Conservation (phyloP, 2,329 filamentous ascomycete species). For the Cladorrhinum sp. region DNA sequence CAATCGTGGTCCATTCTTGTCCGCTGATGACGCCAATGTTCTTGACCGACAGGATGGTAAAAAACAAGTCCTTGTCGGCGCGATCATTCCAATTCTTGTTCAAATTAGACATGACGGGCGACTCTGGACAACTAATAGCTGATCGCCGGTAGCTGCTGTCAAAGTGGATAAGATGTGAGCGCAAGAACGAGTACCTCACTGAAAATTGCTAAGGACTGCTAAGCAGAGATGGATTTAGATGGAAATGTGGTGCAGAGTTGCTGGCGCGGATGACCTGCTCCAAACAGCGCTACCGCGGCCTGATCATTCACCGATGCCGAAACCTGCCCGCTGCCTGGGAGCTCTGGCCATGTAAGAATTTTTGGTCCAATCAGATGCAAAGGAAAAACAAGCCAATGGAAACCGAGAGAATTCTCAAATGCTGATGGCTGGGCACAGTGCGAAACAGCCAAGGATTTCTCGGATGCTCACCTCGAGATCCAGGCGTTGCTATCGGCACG, state of each 20-base stretch:
- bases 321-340: not conserved
- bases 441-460: not conserved
- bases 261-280: slow-evolving; percentile 13
- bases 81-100: slow-evolving; percentile 61
- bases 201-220: slow-evolving; percentile 31
- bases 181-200: not conserved
- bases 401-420: not conserved
- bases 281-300: slow-evolving; percentile 20
- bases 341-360: not conserved
- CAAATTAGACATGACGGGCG: slow-evolving; percentile 36
- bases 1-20: slow-evolving; percentile 60
- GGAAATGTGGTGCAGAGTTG: slow-evolving; percentile 3
- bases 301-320: slow-evolving; percentile 22
- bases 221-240: slow-evolving; percentile 26
- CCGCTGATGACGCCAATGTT: slow-evolving; percentile 63
- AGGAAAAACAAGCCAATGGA: not conserved
- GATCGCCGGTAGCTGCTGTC: slow-evolving; percentile 9
- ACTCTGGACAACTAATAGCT: slow-evolving; percentile 3
- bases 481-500: not conserved
- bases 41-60: slow-evolving; percentile 60
- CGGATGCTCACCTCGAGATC: not conserved
- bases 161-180: slow-evolving; percentile 20
- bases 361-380: not conserved
- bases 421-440: not conserved
- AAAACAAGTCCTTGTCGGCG: slow-evolving; percentile 61